These are phyloP conservation scores for Aegilops speltoides DNA, from an alignment of 176 grass and related monocot species.

Conservation along the genomic window DNA sequence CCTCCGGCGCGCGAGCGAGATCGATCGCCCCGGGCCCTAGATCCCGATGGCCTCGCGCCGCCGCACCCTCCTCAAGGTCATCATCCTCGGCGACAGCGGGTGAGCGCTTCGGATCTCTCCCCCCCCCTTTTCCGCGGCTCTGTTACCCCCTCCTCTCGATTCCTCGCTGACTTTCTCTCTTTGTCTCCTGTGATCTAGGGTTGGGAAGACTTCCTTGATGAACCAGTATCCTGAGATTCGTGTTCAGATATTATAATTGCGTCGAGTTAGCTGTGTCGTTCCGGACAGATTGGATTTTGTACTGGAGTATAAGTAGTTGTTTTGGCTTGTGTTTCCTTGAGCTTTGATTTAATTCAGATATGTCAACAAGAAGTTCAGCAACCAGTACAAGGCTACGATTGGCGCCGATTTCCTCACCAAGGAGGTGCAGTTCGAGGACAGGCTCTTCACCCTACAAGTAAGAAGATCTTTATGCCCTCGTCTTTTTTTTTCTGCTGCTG, in stretches of 20 bases:
- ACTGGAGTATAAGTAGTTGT: background rate
- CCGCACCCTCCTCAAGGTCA: slow-evolving; percentile 94
- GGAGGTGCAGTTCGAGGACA: slow-evolving; percentile 87
- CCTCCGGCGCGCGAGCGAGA: slow-evolving; percentile 30
- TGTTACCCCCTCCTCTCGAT: background rate
- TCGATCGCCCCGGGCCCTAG: slow-evolving; percentile 10
- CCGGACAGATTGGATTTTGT: background rate
- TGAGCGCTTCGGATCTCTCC: slow-evolving; percentile 66
- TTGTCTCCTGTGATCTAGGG: slow-evolving; percentile 49
- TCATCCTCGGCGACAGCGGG: slow-evolving; percentile 99
- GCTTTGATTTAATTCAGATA: slow-evolving; percentile 81
- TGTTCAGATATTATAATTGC: background rate
- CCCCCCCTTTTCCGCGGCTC: background rate
- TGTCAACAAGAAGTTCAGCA: slow-evolving; percentile 93
- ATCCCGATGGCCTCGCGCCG: slow-evolving; percentile 76
- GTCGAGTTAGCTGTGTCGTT: background rate
- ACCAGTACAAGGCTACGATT: slow-evolving; percentile 98
- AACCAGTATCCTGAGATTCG: slow-evolving; percentile 90
- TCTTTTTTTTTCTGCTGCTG: background rate
- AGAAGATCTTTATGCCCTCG: background rate
- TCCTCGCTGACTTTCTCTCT: slow-evolving; percentile 13
- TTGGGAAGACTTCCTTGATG: slow-evolving; percentile 98
- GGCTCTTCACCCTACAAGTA: slow-evolving; percentile 93
- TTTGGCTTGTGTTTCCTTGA: slow-evolving; percentile 19
- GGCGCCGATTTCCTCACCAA: slow-evolving; percentile 99